These are phyloP conservation scores for Irpex sp. DNA, from an alignment of 1,284 basidiomycete genomes.

Conservation along the genomic window DNA sequence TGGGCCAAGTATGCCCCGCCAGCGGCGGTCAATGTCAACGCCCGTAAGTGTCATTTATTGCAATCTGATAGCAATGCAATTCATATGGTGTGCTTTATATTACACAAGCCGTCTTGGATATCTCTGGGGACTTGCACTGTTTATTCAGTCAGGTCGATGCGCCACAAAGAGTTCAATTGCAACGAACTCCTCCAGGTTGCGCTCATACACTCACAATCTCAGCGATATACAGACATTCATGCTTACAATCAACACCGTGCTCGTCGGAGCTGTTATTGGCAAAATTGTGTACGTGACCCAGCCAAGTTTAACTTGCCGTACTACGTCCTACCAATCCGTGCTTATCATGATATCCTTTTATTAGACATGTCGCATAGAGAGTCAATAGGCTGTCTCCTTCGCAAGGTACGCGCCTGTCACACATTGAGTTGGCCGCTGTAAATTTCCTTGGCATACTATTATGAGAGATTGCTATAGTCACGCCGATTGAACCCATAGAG, in stretches of 20 bases:
- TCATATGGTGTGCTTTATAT: background rate
- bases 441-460: slow-evolving; percentile 23
- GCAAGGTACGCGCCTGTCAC: background rate
- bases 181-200: slow-evolving; percentile 14
- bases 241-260: slow-evolving; percentile 18
- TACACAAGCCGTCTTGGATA: slow-evolving; percentile 13
- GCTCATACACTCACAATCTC: slow-evolving; percentile 12
- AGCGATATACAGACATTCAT: slow-evolving; percentile 23
- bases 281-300: slow-evolving; percentile 16
- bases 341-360: background rate
- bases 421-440: slow-evolving; percentile 17
- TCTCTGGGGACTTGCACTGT: slow-evolving; percentile 19
- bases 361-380: background rate
- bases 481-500: slow-evolving; percentile 16
- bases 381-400: background rate
- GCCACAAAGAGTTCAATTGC: slow-evolving; percentile 13
- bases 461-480: slow-evolving; percentile 8
- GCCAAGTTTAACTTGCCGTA: background rate
- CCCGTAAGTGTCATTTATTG: slow-evolving; percentile 9
- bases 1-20: slow-evolving; percentile 20
- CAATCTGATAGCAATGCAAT: background rate
- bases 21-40: slow-evolving; percentile 13
- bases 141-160: slow-evolving; percentile 14
- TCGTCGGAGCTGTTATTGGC: slow-evolving; percentile 18
- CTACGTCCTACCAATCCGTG: background rate